Evolutionary conservation across 371 early-diverging fungal species (phyloP), one percentile per base, ranked within the genome.

Genomic region (Mortierella sp.): DNA sequence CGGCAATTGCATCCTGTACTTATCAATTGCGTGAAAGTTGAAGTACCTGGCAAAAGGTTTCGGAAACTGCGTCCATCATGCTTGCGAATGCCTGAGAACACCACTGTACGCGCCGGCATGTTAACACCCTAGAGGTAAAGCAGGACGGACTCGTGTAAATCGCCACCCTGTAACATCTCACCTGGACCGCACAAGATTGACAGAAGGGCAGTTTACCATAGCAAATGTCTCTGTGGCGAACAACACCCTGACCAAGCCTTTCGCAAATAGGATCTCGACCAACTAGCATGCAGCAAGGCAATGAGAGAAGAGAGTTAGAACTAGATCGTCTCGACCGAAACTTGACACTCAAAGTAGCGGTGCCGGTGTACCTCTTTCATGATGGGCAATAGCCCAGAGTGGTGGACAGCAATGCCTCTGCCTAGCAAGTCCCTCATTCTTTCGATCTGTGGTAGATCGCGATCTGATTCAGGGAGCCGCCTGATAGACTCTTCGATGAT

Each of bases 331-430:
- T 9, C 13, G 21, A 44, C 5, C 6, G 9, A 44, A 21, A 21
- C 21, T 6, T 44, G 45, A 21, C 21, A 44, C 21, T n/a, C 13
- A 21, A 19, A 13, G 47, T 5, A 25, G 22, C 22, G 3, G 27
- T 27, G 12, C 53, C 16, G 17, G 51, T 54, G 43, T 40, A 88
- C 89, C 81, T 99, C 99, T 79, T 99, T 99, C 54, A 99, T 87
- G 70, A 99, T 96, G 2, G 99, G 99, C 59, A 99, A 88, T 39
- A 99, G 86, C 41, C 98, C 98, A 59, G 96, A 90, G 79, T 99
- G 99, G 82, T 99, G 99, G 13, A 98, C 96, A 7, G 96, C 99
- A 60, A 99, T 95, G 45, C 99, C 99, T 57, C 95, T 92, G 48
- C 85, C 81, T 51, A 99, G 81, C 54, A 95, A 79, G 24, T 95